Base-by-base conservation (phyloP, 2,329 filamentous ascomycete genomes). In the Amauroascus verrucosus region DNA sequence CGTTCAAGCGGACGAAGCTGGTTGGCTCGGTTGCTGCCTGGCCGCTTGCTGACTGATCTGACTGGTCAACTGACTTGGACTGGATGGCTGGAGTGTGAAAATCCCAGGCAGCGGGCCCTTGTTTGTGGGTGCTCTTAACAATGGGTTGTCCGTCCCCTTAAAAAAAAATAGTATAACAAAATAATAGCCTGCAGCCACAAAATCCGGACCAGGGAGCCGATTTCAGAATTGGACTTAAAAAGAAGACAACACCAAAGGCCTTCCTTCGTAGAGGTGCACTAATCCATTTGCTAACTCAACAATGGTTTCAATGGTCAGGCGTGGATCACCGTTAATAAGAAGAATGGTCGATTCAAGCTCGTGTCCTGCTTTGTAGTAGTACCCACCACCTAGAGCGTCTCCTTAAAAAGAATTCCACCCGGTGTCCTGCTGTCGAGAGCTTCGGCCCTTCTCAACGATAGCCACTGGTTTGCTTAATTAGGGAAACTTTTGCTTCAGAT, bases 231-330 rank as follows among this genome's bases (percentile, higher is more conserved):
- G n/a, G n/a, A n/a, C n/a, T n/a, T n/a, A 38, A 22, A 53, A 26
- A 45, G 20, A 51, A 26, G 8, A 26, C 16, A 24, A 53, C 41
- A 33, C 41, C 32, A 43, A 47, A 16, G 3, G 13, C 13, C n/a
- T n/a, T n/a, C 7, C 28, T 53, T 28, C 43, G 43, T 16, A 40
- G 43, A 33, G 44, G 51, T 33, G 33, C n/a, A 46, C 48, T 53
- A 53, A 53, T 53, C 51, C 51, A 48, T 53, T 48, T 48, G 43
- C 43, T 53, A 53, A 53, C n/a, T 30, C 5, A 40, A 53, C 11
- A 33, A 30, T 20, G 13, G 18, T 14, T 38, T 40, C n/a, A 37
- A 40, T 41, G 44, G 51, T 47, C 26, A 40, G 30, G 35, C 50
- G 50, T 53, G 47, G 47, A 20, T 41, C 37, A 51, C 32, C 46